These are phyloP conservation scores for Botryotinia globosa DNA, from an alignment of 2,329 filamentous ascomycete genomes.

Conservation along the genomic window DNA sequence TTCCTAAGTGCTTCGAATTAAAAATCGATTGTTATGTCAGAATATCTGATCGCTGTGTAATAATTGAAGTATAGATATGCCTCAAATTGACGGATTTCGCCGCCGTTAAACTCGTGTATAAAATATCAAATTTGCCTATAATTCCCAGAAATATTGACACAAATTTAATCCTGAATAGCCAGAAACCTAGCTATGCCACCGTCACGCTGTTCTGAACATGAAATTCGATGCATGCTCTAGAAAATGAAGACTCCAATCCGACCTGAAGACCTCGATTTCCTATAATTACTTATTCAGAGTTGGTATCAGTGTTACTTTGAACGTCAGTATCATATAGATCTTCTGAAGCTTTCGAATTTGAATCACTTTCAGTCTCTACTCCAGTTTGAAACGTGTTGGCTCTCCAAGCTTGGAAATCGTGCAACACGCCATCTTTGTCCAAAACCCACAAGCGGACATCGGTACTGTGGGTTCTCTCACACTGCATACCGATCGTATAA, in stretches of 20 bases:
- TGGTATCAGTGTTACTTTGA: not conserved
- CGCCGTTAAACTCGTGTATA: not conserved
- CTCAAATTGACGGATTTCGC: not conserved
- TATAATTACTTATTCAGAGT: too few relatives aligned
- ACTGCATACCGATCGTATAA: rapidly evolving
- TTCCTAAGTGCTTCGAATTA: not conserved
- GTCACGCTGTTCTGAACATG: not conserved
- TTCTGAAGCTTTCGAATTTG: not conserved
- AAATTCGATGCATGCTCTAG: not conserved
- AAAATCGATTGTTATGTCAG: not conserved
- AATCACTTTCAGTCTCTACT: rapidly evolving
- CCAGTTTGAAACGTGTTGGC: rapidly evolving
- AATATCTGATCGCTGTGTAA: not conserved
- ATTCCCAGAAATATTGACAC: not conserved
- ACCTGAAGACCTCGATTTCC: too few relatives aligned
- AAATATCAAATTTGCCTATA: not conserved
- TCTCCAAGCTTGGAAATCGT: not conserved
- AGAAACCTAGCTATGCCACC: not conserved
- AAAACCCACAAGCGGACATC: not conserved
- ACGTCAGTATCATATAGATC: rapidly evolving
- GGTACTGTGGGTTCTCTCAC: not conserved
- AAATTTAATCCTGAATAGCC: not conserved
- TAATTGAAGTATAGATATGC: not conserved
- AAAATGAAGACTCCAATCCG: not conserved
- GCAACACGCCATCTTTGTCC: not conserved